A percentile compares a stretch with the other conserved stretches of the same genome.
Conservation (phyloP, 768 basidiomycete species). For the Tremella yokohamensis region DNA sequence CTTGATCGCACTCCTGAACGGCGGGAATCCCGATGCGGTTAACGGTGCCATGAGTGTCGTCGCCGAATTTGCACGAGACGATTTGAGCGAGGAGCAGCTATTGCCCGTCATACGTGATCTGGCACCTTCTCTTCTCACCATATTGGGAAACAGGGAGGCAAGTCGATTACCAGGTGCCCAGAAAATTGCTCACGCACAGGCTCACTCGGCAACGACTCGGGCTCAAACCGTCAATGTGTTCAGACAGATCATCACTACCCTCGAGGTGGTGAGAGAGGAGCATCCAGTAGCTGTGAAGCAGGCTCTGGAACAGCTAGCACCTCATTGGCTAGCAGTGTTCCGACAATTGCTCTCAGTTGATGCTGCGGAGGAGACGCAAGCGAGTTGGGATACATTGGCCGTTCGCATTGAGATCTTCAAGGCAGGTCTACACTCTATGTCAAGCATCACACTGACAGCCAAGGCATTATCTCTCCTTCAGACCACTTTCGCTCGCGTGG, state of each 20-base stretch:
- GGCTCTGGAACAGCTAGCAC: constrained; percentile 73
- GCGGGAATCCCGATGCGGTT: constrained; percentile 67
- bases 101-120: constrained; percentile 84
- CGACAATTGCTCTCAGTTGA: constrained; percentile 67
- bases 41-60: constrained; percentile 97
- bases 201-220: constrained; percentile 74
- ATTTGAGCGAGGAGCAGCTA: constrained; percentile 90
- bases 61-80: constrained; percentile 87
- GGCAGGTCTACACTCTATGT: constrained; percentile 54
- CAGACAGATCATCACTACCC: constrained; percentile 77
- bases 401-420: constrained; percentile 81
- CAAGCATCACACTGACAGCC: not conserved
- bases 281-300: constrained; percentile 81
- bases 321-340: constrained; percentile 90
- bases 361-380: constrained; percentile 62
- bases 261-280: constrained; percentile 93
- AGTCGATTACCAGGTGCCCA: constrained; percentile 14
- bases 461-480: constrained; percentile 3
- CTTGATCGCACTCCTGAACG: constrained; percentile 72
- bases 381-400: constrained; percentile 76
- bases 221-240: constrained; percentile 83
- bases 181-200: constrained; percentile 48
- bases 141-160: constrained; percentile 74
- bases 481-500: not conserved
- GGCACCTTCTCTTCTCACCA: constrained; percentile 74